Percentiles rank a stretch among this genome's conserved stretches.
phyloP scores from a whole-genome alignment of 805 yeast species.

The Saccharomyces paradoxus region DNA sequence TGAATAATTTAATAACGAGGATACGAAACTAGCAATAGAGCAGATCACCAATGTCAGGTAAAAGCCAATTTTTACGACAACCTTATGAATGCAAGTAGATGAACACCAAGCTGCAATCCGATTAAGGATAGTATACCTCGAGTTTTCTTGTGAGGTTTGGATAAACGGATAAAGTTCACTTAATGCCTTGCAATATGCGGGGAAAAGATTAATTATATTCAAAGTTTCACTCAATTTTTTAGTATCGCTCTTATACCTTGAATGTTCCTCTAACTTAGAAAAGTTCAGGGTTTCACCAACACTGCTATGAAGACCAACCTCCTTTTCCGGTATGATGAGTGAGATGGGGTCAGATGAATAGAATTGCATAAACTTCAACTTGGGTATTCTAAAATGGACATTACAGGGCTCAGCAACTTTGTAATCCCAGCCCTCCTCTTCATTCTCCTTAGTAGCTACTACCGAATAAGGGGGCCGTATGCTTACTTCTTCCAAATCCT shows the following conservation, averaged over 20 bases:
- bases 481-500: not conserved
- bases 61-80: not conserved
- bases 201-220: constrained; percentile 18
- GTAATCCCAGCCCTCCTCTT: constrained; percentile 5
- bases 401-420: constrained; percentile 21
- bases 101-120: not conserved
- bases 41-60: constrained; percentile 8
- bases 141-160: constrained; percentile 4
- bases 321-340: constrained; percentile 40
- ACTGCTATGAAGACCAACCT: constrained; percentile 7
- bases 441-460: constrained; percentile 4
- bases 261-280: constrained; percentile 7
- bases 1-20: constrained; percentile 12
- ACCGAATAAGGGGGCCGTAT: constrained; percentile 11
- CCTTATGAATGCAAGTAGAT: constrained; percentile 5
- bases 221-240: constrained; percentile 11
- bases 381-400: constrained; percentile 63
- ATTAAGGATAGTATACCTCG: not conserved
- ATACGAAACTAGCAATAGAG: constrained; percentile 12
- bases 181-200: constrained; percentile 15
- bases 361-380: constrained; percentile 62
- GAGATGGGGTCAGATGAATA: constrained; percentile 67
- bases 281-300: constrained; percentile 4
- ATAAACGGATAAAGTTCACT: constrained; percentile 9
- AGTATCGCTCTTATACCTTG: constrained; percentile 10